Evolutionary conservation across 2,329 filamentous ascomycete genomes (phyloP).

Genomic region (Fusarium subtropicale): DNA sequence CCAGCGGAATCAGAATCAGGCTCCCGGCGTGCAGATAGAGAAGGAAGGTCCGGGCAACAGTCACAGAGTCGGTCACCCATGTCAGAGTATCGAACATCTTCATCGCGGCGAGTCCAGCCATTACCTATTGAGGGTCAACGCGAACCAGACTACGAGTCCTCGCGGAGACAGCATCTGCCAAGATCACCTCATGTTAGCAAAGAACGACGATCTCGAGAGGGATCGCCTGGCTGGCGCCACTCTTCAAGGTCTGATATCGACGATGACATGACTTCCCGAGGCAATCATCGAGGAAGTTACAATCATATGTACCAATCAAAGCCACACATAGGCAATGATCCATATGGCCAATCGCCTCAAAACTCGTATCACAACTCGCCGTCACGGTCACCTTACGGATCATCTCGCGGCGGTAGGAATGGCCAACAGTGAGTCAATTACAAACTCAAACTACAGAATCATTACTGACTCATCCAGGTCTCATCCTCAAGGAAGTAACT

Average conservation of each 20-base stretch:
- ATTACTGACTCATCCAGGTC: slow-evolving; percentile 58
- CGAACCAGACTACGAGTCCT: slow-evolving; percentile 36
- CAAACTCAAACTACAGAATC: neutral
- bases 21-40: slow-evolving; percentile 44
- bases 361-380: slow-evolving; percentile 61
- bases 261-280: slow-evolving; percentile 61
- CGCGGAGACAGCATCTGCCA: slow-evolving; percentile 42
- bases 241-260: slow-evolving; percentile 64
- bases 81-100: slow-evolving; percentile 37
- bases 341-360: slow-evolving; percentile 58
- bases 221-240: slow-evolving; percentile 48
- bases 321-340: slow-evolving; percentile 54
- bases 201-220: slow-evolving; percentile 48
- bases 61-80: slow-evolving; percentile 45
- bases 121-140: slow-evolving; percentile 44
- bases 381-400: slow-evolving; percentile 57
- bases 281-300: slow-evolving; percentile 58
- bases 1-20: slow-evolving; percentile 44
- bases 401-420: slow-evolving; percentile 55
- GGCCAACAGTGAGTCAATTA: slow-evolving; percentile 55
- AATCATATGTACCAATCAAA: slow-evolving; percentile 54
- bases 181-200: slow-evolving; percentile 47
- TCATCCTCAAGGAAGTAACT: slow-evolving; percentile 65
- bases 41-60: slow-evolving; percentile 39
- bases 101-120: slow-evolving; percentile 36